Evolutionary conservation across 1,139 yeast species (phyloP), one percentile per base, ranked within the genome.

Genomic region (Yamadazyma aaseri): DNA sequence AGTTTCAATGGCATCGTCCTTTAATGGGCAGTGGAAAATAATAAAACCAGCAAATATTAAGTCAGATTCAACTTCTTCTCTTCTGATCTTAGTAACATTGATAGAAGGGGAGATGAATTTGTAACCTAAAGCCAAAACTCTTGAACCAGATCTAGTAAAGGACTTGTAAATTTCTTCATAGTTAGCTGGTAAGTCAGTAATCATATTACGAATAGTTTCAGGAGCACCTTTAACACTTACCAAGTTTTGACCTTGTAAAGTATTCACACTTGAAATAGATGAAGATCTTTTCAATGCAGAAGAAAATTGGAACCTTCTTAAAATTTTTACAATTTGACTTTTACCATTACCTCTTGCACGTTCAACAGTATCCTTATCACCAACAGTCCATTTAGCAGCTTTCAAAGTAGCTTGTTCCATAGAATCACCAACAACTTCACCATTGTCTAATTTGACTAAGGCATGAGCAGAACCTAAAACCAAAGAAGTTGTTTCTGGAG

Each of bases 201-300:
- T 65, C 86, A 94, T 87, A 36, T 71, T 72, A 55, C 83, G 81
- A 50, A 92, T 78, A 20, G 97, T 92, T 65, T 92, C 99, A n/a
- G 99, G 99, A 2, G 99, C 99, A 71, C 99, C 99, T 63, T 94
- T 94, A 29, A 83, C 96, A 48, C 96, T 84, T 32, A 90, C 94
- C 49, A 89, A 73, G 43, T 79, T 62, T 47, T 82, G 76, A 31
- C 69, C 69, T n/a, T 59, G 62, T 24, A 65, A 40, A 32, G 77
- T 64, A 44, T 69, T 72, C 33, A 80, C 65, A 29, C 68, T 63
- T n/a, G 97, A 85, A 49, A 92, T 78, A 30, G 95, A 76, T n/a
- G 97, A 78, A 8, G 97, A 90, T 64, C 99, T 82, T 61, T 94
- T 92, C 58, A 92, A 75, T 34, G 96, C 89, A 38, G 97, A 90